Evolutionary conservation across 2,329 filamentous ascomycete genomes (phyloP), one percentile per base, ranked within the genome.

Genomic region (Alternaria longipes): DNA sequence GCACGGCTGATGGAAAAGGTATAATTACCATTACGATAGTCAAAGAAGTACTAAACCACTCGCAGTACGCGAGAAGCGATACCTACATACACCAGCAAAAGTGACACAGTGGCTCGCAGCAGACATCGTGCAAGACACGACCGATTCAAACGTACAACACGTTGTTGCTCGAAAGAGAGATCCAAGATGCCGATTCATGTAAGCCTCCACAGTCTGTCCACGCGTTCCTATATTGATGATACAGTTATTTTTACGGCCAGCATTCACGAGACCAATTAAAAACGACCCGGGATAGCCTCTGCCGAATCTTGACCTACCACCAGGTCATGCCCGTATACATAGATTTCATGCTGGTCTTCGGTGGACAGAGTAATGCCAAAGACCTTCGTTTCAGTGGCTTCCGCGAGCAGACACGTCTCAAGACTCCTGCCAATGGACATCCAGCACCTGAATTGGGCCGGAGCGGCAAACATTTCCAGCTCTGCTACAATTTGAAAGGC

Each of bases 281-380:
- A 20, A 59, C 62, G 9, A 69, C 73, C 1, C 59, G 58, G 1
- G 18, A 45, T 0, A 71, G 61, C n/a, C 52, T 73, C 0, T 59
- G 60, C 9, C 53, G 66, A 22, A 56, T 74, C 12, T 11, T 75
- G 28, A 68, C 68, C 0, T 74, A 57, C 45, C 77, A 81, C 56
- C 80, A 81, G 59, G 75, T 82, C 16, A 81, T 81, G 78, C 78
- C 80, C 0, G 64, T 56, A 9, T 81, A 77, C 47, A 45, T 81
- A 4, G 79, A 82, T 36, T 81, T 81, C 50, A 64, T 82, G n/a
- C 64, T 71, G 3, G 64, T 75, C 0, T 82, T 81, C 57, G 80
- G 80, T 3, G 53, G 59, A 4, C 74, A 78, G 38, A 68, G 55
- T 3, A 62, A 74, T 22, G 58, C 71, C 1, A 70, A 58, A 9